These are phyloP conservation scores for Metarhizium anisopliae DNA, from an alignment of 2,329 filamentous ascomycete species.

Conservation along the genomic window DNA sequence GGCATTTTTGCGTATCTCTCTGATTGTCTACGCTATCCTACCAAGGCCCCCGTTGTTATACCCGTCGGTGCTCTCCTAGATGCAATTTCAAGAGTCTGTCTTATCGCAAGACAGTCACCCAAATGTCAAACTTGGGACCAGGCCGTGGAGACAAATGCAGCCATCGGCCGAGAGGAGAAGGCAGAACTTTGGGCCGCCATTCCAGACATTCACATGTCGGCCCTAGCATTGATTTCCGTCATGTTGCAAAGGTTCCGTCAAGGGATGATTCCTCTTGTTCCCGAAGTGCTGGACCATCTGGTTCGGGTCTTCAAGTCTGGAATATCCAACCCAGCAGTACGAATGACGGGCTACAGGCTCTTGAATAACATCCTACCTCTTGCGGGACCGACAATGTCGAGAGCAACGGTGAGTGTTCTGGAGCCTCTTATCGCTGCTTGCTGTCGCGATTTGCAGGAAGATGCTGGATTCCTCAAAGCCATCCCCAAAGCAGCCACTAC, in stretches of 20 bases:
- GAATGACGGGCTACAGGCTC: slow-evolving; percentile 52
- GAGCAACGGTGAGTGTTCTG: slow-evolving; percentile 55
- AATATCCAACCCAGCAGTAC: slow-evolving; percentile 43
- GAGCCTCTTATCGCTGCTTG: slow-evolving; percentile 54
- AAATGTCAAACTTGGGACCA: slow-evolving; percentile 37
- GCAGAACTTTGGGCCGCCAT: slow-evolving; percentile 68
- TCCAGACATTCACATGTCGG: slow-evolving; percentile 64
- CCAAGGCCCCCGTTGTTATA: slow-evolving; percentile 55
- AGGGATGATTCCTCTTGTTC: slow-evolving; percentile 49
- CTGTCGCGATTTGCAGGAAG: slow-evolving; percentile 63
- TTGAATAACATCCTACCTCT: slow-evolving; percentile 48
- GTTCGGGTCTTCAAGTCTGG: slow-evolving; percentile 59
- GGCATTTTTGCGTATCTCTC: slow-evolving; percentile 58
- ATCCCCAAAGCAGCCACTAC: slow-evolving; percentile 22
- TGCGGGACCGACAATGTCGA: slow-evolving; percentile 58
- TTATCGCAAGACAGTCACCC: slow-evolving; percentile 47
- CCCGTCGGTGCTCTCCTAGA: slow-evolving; percentile 62
- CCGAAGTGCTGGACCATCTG: slow-evolving; percentile 61
- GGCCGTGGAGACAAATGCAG: slow-evolving; percentile 56
- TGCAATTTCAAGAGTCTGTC: slow-evolving; percentile 59
- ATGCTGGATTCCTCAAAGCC: slow-evolving; percentile 37
- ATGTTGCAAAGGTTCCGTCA: slow-evolving; percentile 50
- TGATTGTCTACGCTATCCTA: slow-evolving; percentile 53
- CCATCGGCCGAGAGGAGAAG: slow-evolving; percentile 70
- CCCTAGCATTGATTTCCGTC: slow-evolving; percentile 51